phyloP scores from a whole-genome alignment of 345 rosid species.

The Lumnitzera racemosa region DNA sequence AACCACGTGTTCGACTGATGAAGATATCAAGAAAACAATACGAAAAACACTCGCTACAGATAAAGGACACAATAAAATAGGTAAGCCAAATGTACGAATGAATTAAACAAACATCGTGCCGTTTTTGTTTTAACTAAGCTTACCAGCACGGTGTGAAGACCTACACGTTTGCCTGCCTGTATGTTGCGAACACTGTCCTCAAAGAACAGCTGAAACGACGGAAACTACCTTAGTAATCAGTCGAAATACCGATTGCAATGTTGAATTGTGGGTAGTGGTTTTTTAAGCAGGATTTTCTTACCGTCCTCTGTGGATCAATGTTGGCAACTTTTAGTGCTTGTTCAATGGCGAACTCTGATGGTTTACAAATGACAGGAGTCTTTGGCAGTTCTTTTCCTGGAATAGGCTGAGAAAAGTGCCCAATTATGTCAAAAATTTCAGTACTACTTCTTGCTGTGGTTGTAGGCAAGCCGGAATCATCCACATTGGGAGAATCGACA shows the following conservation, averaged over 20 bases:
- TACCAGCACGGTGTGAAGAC: slow-evolving; percentile 64
- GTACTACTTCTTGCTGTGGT: neutral
- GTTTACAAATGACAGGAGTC: slow-evolving; percentile 74
- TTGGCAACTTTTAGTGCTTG: slow-evolving; percentile 57
- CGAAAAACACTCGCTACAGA: no score
- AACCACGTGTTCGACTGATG: no score
- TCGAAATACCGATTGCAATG: neutral
- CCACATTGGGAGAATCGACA: slow-evolving; percentile 36
- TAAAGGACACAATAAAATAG: no score
- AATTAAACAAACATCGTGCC: no score
- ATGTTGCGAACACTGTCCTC: slow-evolving; percentile 82
- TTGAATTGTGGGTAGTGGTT: neutral
- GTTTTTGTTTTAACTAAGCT: slow-evolving; percentile 9
- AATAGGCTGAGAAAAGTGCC: slow-evolving; percentile 36
- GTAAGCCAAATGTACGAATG: no score
- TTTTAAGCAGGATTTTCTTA: slow-evolving; percentile 16
- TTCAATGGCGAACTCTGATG: slow-evolving; percentile 52
- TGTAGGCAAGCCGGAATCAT: slow-evolving; percentile 31
- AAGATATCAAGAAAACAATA: no score
- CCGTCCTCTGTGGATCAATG: slow-evolving; percentile 62
- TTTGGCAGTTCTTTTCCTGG: slow-evolving; percentile 38
- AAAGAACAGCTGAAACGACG: slow-evolving; percentile 53
- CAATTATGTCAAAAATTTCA: slow-evolving; percentile 54
- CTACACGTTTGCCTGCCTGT: slow-evolving; percentile 68
- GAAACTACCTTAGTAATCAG: neutral